Conservation (phyloP, 164 flowering plant genomes). For the Annona cherimola region DNA sequence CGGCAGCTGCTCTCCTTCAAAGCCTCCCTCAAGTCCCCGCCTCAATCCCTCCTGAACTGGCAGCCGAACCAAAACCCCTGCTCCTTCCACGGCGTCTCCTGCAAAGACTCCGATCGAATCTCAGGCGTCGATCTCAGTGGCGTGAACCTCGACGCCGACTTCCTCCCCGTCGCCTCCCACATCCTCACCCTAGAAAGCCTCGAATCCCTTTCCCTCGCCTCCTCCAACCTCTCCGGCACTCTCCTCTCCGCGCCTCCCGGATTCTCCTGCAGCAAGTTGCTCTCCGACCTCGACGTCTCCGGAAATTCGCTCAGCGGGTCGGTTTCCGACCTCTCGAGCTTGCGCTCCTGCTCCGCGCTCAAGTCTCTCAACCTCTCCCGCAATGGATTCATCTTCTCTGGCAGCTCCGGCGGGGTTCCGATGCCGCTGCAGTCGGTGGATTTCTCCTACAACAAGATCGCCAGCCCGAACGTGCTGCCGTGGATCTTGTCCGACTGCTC, state of each 20-base stretch:
- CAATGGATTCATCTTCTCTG: conserved; percentile 37
- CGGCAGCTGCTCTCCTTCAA: conserved; percentile 12
- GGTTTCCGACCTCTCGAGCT: conserved; percentile 30
- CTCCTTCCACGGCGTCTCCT: conserved; percentile 4
- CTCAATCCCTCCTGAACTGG: conserved; percentile 3
- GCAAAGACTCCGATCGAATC: conserved; percentile 29
- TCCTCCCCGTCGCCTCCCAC: conserved; percentile 33
- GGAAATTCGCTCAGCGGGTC: conserved; percentile 51
- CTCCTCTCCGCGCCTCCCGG: conserved; percentile 25
- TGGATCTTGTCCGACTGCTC: conserved; percentile 39
- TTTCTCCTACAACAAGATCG: conserved; percentile 5
- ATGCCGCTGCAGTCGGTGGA: conserved; percentile 3
- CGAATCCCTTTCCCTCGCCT: conserved; percentile 32
- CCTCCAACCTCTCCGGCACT: conserved; percentile 44
- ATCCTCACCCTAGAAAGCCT: conserved; percentile 40
- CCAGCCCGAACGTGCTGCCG: conserved; percentile 20
- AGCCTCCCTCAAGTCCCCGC: background rate
- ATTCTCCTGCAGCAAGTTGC: conserved; percentile 31
- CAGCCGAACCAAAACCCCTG: conserved; percentile 3
- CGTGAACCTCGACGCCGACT: conserved; percentile 26
- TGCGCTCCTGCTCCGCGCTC: conserved; percentile 44
- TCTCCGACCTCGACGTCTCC: conserved; percentile 60
- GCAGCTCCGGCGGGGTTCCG: conserved; percentile 28
- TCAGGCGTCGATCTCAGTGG: conserved; percentile 49
- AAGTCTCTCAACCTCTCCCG: conserved; percentile 51